Evolutionary conservation across 768 basidiomycete genomes (phyloP), one percentile per base, ranked within the genome.

Genomic region (Auriculariales sp.): DNA sequence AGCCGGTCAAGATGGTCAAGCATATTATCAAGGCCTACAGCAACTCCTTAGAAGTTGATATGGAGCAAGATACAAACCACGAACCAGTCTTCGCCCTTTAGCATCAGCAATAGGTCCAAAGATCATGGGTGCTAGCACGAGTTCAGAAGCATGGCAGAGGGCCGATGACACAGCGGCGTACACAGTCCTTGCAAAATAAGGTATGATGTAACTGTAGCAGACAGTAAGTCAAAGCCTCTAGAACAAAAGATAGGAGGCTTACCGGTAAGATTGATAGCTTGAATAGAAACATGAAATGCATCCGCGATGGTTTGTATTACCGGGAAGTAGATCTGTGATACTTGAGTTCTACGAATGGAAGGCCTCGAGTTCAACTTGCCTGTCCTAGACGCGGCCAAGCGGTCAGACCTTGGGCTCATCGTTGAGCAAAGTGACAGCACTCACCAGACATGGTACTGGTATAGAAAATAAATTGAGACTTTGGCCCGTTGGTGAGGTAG

Each of bases 161-260:
- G n/a, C 27, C 17, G 28, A 47, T 1, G 25, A 12, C 6, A 2
- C n/a, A 30, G 12, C 3, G 4, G 59, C 73, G 29, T 52, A 81
- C 80, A 71, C 35, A 80, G 57, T 7, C 76, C 81, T 61, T 82
- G 81, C 45, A 82, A 66, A 19, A 82, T 64, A 66, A 89, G 78
- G 59, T 86, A 85, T 57, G 83, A 72, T 0, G 83, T 86, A 9
- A 89, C 81, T n/a, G n/a, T n/a, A n/a, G n/a, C n/a, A n/a, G n/a
- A n/a, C n/a, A n/a, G n/a, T n/a, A n/a, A n/a, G n/a, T n/a, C n/a
- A n/a, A n/a, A n/a, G n/a, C n/a, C n/a, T n/a, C n/a, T n/a, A n/a
- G n/a, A n/a, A n/a, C n/a, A n/a, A n/a, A n/a, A n/a, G n/a, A n/a
- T n/a, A n/a, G n/a, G n/a, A n/a, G n/a, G n/a, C n/a, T n/a, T n/a